Conservation (phyloP, 2,329 filamentous ascomycete genomes). For the Orbilia oligospora region DNA sequence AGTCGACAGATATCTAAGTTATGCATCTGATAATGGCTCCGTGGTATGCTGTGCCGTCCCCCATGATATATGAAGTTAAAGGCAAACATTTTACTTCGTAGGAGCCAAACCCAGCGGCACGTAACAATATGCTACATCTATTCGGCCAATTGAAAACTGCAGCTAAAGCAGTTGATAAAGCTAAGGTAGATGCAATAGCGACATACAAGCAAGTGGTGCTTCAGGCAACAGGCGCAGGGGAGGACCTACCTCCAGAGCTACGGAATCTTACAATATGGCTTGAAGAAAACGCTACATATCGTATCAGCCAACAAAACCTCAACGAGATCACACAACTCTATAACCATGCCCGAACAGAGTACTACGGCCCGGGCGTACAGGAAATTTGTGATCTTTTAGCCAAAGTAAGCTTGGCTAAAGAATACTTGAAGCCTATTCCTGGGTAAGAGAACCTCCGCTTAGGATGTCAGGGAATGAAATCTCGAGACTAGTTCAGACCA, state of each 20-base stretch:
- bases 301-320: conserved; percentile 18
- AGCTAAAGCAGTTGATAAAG: conserved; percentile 11
- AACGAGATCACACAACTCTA: conserved; percentile 29
- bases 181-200: conserved; percentile 13
- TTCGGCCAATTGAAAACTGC: conserved; percentile 32
- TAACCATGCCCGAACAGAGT: conserved; percentile 24
- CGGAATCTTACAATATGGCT: conserved; percentile 30
- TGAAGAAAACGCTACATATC: conserved; percentile 18
- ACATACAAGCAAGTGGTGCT: conserved; percentile 20
- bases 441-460: conserved; percentile 5
- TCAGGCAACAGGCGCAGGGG: background rate
- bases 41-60: background rate
- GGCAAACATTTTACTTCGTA: background rate
- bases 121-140: conserved; percentile 44
- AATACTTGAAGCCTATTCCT: conserved; percentile 18
- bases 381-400: conserved; percentile 22
- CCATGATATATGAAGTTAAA: background rate
- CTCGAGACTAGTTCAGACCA: background rate
- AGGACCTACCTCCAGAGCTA: conserved; percentile 1
- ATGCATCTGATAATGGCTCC: conserved; percentile 24
- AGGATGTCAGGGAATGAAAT: background rate
- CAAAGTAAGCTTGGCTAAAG: conserved; percentile 5
- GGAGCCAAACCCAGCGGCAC: conserved; percentile 1
- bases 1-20: conserved; percentile 25
- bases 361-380: conserved; percentile 25